Conservation (phyloP, 345 rosid genomes). For the Bruguiera sexangula region DNA sequence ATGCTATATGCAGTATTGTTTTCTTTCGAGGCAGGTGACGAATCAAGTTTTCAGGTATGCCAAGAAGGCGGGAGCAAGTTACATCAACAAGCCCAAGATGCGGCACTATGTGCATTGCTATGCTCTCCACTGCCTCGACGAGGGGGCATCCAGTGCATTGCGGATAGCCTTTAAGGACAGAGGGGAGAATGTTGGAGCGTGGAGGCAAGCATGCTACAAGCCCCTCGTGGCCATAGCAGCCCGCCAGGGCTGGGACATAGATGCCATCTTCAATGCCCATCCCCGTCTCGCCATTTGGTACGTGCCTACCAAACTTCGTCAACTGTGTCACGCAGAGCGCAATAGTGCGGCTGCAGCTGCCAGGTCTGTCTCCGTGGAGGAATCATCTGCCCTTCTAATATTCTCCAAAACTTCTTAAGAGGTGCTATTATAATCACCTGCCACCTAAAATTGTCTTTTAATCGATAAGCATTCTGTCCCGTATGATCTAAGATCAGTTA, state of each 20-base stretch:
- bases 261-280: constrained; percentile 77
- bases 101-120: constrained; percentile 97
- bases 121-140: constrained; percentile 89
- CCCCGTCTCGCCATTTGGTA: constrained; percentile 96
- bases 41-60: constrained; percentile 95
- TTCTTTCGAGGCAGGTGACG: constrained; percentile 55
- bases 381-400: constrained; percentile 28
- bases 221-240: constrained; percentile 85
- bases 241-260: constrained; percentile 93
- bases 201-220: constrained; percentile 96
- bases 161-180: constrained; percentile 80
- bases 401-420: not conserved
- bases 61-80: constrained; percentile 92
- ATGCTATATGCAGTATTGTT: not conserved
- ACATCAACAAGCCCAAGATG: constrained; percentile 99
- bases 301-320: constrained; percentile 93
- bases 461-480: too few species aligned
- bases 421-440: too few species aligned
- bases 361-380: constrained; percentile 36
- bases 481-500: too few species aligned
- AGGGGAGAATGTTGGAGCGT: constrained; percentile 93
- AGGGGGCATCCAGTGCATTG: constrained; percentile 71
- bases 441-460: too few species aligned
- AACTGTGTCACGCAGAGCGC: constrained; percentile 83
- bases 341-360: constrained; percentile 42